Evolutionary conservation across 352 stramenopile genomes (phyloP).

Genomic region (Pythium sp.): DNA sequence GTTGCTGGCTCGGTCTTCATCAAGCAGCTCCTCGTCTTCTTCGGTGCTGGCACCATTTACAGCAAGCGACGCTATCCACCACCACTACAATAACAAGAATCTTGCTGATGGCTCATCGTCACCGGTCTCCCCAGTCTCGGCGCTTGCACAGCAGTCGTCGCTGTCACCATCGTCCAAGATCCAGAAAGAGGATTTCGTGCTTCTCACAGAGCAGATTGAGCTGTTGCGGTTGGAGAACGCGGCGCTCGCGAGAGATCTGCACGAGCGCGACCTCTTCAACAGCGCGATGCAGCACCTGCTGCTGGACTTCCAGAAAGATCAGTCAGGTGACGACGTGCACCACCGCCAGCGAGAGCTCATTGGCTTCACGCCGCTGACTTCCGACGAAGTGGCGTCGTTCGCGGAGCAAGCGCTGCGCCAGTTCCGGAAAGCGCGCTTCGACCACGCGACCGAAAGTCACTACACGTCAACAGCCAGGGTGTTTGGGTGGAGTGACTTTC

Average conservation of each 20-base stretch:
- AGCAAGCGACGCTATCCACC: background rate
- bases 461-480: slow-evolving; percentile 30
- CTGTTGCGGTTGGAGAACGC: slow-evolving; percentile 41
- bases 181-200: slow-evolving; percentile 36
- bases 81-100: background rate
- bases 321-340: slow-evolving; percentile 15
- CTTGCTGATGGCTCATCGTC: background rate
- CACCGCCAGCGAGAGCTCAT: slow-evolving; percentile 19
- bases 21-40: background rate
- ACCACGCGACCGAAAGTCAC: slow-evolving; percentile 29
- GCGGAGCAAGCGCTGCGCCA: slow-evolving; percentile 30
- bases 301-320: slow-evolving; percentile 31
- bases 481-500: slow-evolving; percentile 54
- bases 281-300: slow-evolving; percentile 58
- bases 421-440: slow-evolving; percentile 30
- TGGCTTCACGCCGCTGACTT: slow-evolving; percentile 36
- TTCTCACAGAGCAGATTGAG: slow-evolving; percentile 44
- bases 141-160: background rate
- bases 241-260: slow-evolving; percentile 34
- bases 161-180: background rate
- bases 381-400: slow-evolving; percentile 28
- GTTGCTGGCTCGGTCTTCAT: slow-evolving; percentile 21
- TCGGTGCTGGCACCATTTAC: background rate
- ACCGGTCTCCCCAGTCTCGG: background rate
- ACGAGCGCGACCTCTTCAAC: slow-evolving; percentile 44